Percentiles rank a stretch among this genome's conserved stretches.
Evolutionary conservation across 2,329 filamentous ascomycete species (phyloP).

Genomic region (Grosmannia clavigera): DNA sequence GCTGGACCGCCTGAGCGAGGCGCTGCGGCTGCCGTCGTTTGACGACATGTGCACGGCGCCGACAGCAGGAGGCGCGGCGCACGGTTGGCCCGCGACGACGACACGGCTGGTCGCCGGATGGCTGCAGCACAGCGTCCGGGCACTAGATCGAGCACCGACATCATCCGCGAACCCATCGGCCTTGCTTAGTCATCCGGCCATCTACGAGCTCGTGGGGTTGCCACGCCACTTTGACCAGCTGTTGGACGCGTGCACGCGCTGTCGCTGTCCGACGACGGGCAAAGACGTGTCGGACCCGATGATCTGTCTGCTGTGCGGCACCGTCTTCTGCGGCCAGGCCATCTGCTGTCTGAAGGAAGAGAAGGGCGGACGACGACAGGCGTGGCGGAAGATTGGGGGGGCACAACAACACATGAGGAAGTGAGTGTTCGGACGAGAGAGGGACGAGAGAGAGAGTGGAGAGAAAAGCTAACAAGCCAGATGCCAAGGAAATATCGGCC

Average conservation of each 20-base stretch:
- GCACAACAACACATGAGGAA: slow-evolving; percentile 82
- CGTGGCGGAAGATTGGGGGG: slow-evolving; percentile 52
- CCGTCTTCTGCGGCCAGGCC: slow-evolving; percentile 92
- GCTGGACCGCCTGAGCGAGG: slow-evolving; percentile 66
- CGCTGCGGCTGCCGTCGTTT: slow-evolving; percentile 64
- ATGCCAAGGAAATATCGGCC: slow-evolving; percentile 79
- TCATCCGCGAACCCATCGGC: slow-evolving; percentile 24
- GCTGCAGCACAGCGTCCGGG: slow-evolving; percentile 44
- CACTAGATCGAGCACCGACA: too few species aligned
- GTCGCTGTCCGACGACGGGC: slow-evolving; percentile 76
- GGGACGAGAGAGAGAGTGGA: slow-evolving; percentile 20
- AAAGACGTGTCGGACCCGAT: slow-evolving; percentile 86
- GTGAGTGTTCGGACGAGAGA: slow-evolving; percentile 59
- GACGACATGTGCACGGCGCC: slow-evolving; percentile 62
- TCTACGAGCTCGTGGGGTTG: slow-evolving; percentile 86
- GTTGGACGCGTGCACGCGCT: slow-evolving; percentile 79
- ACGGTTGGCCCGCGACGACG: slow-evolving; percentile 36
- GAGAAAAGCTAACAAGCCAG: slow-evolving; percentile 29
- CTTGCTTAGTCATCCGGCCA: slow-evolving; percentile 65
- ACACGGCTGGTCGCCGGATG: slow-evolving; percentile 48
- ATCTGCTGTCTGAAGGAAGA: slow-evolving; percentile 72
- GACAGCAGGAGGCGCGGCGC: slow-evolving; percentile 26
- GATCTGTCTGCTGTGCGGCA: slow-evolving; percentile 88
- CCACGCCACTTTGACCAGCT: slow-evolving; percentile 86
- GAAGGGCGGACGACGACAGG: slow-evolving; percentile 27